Percentiles rank a stretch among this genome's conserved stretches.
Conservation (phyloP, 192 early-diverging fungal species). For the Dimargaris verticillata region DNA sequence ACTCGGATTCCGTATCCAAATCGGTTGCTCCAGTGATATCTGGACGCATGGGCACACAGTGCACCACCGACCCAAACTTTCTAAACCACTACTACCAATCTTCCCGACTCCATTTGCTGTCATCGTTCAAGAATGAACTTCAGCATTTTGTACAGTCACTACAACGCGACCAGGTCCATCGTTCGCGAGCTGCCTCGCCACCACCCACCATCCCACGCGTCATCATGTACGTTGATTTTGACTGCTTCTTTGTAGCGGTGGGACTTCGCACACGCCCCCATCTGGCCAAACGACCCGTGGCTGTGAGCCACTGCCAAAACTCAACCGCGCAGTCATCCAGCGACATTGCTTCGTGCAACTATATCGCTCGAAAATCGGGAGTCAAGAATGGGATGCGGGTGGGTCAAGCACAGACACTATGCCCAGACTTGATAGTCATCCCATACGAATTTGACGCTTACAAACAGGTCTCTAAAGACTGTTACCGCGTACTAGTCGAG, state of each 20-base stretch:
- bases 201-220: slow-evolving; percentile 10
- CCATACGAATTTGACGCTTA: slow-evolving; percentile 70
- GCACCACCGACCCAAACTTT: slow-evolving; percentile 28
- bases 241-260: slow-evolving; percentile 87
- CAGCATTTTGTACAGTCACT: slow-evolving; percentile 23
- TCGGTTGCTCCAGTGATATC: too few relatives aligned
- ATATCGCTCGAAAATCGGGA: slow-evolving; percentile 57
- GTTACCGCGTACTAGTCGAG: slow-evolving; percentile 53
- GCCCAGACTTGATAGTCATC: slow-evolving; percentile 40
- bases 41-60: too few relatives aligned
- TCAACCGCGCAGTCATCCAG: slow-evolving; percentile 21
- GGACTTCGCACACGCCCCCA: slow-evolving; percentile 51
- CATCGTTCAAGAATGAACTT: slow-evolving; percentile 68
- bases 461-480: slow-evolving; percentile 32
- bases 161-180: slow-evolving; percentile 17
- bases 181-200: background rate
- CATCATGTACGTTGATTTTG: slow-evolving; percentile 80
- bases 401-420: slow-evolving; percentile 46
- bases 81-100: slow-evolving; percentile 41
- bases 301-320: slow-evolving; percentile 39
- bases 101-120: slow-evolving; percentile 63
- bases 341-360: slow-evolving; percentile 77
- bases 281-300: slow-evolving; percentile 48
- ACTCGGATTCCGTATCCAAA: too few relatives aligned
- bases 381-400: slow-evolving; percentile 67